Evolutionary conservation across 2,329 filamentous ascomycete species (phyloP).

Genomic region (Xylariaceae sp.): DNA sequence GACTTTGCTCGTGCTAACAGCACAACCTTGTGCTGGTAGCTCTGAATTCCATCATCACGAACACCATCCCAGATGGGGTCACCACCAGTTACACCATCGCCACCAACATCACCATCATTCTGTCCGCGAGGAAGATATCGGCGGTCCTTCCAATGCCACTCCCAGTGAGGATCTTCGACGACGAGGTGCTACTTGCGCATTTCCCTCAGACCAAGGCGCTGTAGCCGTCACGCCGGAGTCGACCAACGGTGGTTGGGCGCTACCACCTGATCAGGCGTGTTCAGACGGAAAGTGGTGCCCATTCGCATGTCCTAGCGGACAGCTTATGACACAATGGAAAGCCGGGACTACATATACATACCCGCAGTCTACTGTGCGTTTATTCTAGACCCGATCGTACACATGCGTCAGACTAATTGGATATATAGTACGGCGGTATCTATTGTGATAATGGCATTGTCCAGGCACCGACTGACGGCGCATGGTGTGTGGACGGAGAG

Average conservation of each 20-base stretch:
- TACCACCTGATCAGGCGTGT: conserved; percentile 72
- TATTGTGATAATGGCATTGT: conserved; percentile 67
- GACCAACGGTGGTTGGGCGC: conserved; percentile 72
- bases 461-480: conserved; percentile 64
- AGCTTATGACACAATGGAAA: conserved; percentile 78
- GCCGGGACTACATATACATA: conserved; percentile 64
- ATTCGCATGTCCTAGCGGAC: conserved; percentile 69
- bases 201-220: conserved; percentile 64
- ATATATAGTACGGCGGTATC: conserved; percentile 65
- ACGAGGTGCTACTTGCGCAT: conserved; percentile 52
- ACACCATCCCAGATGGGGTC: conserved; percentile 36
- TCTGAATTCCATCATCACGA: conserved; percentile 37
- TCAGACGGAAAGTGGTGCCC: conserved; percentile 67
- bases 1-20: conserved; percentile 44
- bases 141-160: conserved; percentile 23
- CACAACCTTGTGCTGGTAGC: conserved; percentile 35
- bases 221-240: conserved; percentile 61
- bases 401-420: conserved; percentile 14
- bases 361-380: conserved; percentile 66
- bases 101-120: conserved; percentile 35
- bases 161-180: conserved; percentile 33
- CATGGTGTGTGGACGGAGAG: conserved; percentile 67
- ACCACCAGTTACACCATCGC: conserved; percentile 33
- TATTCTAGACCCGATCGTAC: background rate
- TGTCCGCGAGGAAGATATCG: conserved; percentile 33